phyloP scores from a whole-genome alignment of 2,329 filamentous ascomycete species.

The Curvularia hawaiiensis region DNA sequence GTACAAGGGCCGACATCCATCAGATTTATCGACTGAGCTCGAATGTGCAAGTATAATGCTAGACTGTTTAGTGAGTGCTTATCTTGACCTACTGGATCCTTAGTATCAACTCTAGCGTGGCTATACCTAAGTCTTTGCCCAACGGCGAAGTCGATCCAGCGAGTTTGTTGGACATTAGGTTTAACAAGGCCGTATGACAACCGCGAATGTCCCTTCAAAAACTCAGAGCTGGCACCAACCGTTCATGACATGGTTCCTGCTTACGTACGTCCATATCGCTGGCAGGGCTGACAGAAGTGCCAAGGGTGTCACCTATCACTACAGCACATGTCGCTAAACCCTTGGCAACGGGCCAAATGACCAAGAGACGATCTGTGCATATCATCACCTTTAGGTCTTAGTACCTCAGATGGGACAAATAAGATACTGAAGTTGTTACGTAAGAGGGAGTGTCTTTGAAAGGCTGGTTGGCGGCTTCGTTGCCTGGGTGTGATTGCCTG shows the following conservation, averaged over 20 bases:
- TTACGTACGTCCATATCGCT: background rate
- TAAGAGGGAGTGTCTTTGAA: background rate
- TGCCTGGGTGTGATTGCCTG: background rate
- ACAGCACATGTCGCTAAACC: background rate
- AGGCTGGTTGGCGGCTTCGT: background rate
- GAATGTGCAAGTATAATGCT: background rate
- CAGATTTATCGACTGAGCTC: background rate
- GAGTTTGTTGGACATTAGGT: background rate
- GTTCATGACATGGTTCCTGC: background rate
- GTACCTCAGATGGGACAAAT: background rate
- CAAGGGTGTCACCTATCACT: background rate
- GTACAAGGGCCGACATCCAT: background rate
- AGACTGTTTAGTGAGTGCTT: background rate
- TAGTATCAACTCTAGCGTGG: background rate
- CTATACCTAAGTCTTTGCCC: background rate
- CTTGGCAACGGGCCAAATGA: background rate
- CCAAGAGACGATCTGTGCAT: background rate
- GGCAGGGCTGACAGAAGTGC: background rate
- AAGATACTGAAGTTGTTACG: background rate
- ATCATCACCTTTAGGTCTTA: background rate
- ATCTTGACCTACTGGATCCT: background rate
- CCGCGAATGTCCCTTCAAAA: background rate
- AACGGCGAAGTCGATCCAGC: background rate
- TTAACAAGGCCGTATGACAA: background rate
- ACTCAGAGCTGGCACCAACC: background rate